These are phyloP conservation scores for Asterella californica DNA, from an alignment of 225 moss, liverwort and hornwort genomes.

Conservation along the genomic window DNA sequence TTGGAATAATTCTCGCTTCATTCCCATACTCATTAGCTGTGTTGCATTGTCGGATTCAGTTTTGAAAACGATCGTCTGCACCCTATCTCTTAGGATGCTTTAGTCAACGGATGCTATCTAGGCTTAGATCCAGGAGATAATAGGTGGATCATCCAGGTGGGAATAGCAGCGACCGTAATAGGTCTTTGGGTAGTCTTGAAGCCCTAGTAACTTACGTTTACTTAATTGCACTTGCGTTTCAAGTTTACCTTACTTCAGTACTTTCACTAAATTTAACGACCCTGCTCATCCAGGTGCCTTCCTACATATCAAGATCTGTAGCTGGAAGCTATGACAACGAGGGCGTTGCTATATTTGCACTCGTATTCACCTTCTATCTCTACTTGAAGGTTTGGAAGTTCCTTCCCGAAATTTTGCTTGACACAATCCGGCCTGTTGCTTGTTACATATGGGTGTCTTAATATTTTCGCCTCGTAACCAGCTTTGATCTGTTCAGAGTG, in stretches of 20 bases:
- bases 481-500: not conserved
- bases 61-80: too few species aligned
- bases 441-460: not conserved
- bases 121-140: too few species aligned
- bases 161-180: too few species aligned
- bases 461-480: not conserved
- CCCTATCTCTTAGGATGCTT: too few species aligned
- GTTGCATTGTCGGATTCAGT: too few species aligned
- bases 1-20: too few species aligned
- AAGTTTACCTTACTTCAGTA: not conserved
- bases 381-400: conserved; percentile 75
- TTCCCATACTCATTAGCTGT: too few species aligned
- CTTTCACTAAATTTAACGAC: not conserved
- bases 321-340: conserved; percentile 99
- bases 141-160: too few species aligned
- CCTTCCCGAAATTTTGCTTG: conserved; percentile 5
- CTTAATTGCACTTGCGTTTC: not conserved
- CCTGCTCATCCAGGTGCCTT: conserved; percentile 62
- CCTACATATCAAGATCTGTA: conserved; percentile 95
- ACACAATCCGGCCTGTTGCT: not conserved
- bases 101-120: too few species aligned
- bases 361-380: conserved; percentile 88
- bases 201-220: not conserved
- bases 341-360: conserved; percentile 97
- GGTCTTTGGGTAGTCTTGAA: too few species aligned